A percentile compares a stretch with the other conserved stretches of the same genome.
Conservation (phyloP, 257 asterid species). For the Solanum chaucha region DNA sequence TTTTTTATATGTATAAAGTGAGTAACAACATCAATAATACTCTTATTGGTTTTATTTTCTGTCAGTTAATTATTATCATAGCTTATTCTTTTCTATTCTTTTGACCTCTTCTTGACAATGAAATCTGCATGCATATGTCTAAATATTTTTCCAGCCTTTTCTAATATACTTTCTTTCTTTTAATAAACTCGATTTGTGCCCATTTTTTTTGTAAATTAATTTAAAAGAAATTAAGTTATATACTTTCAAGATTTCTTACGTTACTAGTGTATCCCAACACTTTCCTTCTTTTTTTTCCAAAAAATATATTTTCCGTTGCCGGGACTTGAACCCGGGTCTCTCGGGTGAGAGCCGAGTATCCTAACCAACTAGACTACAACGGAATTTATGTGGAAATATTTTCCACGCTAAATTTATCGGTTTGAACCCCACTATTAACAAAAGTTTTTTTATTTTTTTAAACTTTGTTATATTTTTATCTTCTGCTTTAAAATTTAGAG, state of each 20-base stretch:
- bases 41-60: background rate
- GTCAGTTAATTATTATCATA: background rate
- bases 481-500: background rate
- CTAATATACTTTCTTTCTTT: background rate
- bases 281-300: too few relatives aligned
- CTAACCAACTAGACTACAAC: constrained; percentile 98
- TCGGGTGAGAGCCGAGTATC: constrained; percentile 99
- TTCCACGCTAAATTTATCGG: too few relatives aligned
- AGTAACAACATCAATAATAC: background rate
- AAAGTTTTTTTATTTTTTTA: fast-evolving
- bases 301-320: constrained; percentile 28
- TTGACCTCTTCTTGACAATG: background rate
- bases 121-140: background rate
- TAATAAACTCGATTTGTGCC: background rate
- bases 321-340: constrained; percentile 95
- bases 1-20: background rate
- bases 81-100: background rate
- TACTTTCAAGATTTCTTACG: background rate
- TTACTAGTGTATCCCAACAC: too few relatives aligned
- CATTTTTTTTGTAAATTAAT: background rate
- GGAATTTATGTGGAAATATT: constrained; percentile 6
- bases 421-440: too few relatives aligned
- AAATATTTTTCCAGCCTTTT: background rate
- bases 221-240: background rate
- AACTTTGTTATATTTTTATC: too few relatives aligned